Evolutionary conservation across 345 rosid genomes (phyloP).

Genomic region (Erysimum cheiranthoides): DNA sequence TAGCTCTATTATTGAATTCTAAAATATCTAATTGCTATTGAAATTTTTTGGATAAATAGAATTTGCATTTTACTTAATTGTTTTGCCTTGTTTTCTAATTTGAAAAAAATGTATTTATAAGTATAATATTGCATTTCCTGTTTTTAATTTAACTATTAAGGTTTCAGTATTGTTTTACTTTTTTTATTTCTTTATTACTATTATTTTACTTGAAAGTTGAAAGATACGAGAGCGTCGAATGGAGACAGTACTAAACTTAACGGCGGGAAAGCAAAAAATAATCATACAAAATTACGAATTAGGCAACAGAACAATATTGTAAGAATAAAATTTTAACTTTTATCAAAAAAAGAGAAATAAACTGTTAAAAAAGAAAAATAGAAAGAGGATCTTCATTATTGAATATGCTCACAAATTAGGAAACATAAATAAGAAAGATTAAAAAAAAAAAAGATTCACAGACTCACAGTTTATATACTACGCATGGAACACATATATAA

Average conservation of each 20-base stretch:
- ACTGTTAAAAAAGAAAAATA: background rate
- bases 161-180: background rate
- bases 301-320: background rate
- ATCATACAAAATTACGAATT: slow-evolving; percentile 18
- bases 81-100: no score
- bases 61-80: no score
- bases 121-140: background rate
- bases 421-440: background rate
- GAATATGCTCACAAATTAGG: slow-evolving; percentile 26
- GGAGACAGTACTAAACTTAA: slow-evolving; percentile 2
- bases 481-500: background rate
- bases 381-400: background rate
- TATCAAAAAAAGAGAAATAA: background rate
- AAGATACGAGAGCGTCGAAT: background rate
- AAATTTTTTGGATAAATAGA: no score
- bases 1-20: no score
- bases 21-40: no score
- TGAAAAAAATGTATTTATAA: background rate
- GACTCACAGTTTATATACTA: slow-evolving; percentile 13
- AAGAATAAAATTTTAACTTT: background rate
- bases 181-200: background rate
- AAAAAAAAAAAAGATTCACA: slow-evolving; percentile 16
- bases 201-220: background rate
- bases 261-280: slow-evolving; percentile 53
- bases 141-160: background rate